Base-by-base conservation (phyloP, 441 rosid genomes). In the Daphne laureola region DNA sequence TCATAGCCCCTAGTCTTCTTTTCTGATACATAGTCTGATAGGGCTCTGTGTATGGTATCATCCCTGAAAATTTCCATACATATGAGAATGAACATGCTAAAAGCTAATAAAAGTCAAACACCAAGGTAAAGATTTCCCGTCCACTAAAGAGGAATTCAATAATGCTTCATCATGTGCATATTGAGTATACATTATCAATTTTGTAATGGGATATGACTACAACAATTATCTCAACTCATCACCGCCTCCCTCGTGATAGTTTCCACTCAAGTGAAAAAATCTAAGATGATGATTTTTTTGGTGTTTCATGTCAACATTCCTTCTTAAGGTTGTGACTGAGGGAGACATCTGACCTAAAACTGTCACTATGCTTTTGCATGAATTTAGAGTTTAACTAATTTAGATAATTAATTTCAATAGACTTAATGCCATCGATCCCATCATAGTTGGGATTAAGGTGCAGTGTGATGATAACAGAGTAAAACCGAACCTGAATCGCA, bases 11-110 rank as follows among this genome's bases (percentile, higher is more conserved):
- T 51, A 94, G 77, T n/a, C 99, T 79, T 35, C 98, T 85, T 67
- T 79, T 78, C 77, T 94, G 99, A 80, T 84, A 94, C 86, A 78
- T 79, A 65, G 86, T 88, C 73, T 94, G 99, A 66, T 90, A 94
- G 59, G 96, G 98, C 72, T 94, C 99, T 49, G 86, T 74, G 60
- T 90, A 93, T 17, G 99, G 99, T 61, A 79, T 78, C 99, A 90
- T 87, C 52, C 78, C 99, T 90, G 64, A 64, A 41, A 67, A 53
- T 60, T 61, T 49, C 69, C 17, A 46, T 55, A 36, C 53, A 63
- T 64, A 21, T 53, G 61, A 58, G 52, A 42, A 62, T 57, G 46
- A 51, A 59, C 58, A 31, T 31, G 38, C 38, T 58, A 17, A 15
- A 2, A 58, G 49, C 47, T 36, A 31, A 38, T 49, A 47, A 57